Evolutionary conservation across 1,139 yeast genomes (phyloP).

Genomic region (Citeromyces hawaiiensis): DNA sequence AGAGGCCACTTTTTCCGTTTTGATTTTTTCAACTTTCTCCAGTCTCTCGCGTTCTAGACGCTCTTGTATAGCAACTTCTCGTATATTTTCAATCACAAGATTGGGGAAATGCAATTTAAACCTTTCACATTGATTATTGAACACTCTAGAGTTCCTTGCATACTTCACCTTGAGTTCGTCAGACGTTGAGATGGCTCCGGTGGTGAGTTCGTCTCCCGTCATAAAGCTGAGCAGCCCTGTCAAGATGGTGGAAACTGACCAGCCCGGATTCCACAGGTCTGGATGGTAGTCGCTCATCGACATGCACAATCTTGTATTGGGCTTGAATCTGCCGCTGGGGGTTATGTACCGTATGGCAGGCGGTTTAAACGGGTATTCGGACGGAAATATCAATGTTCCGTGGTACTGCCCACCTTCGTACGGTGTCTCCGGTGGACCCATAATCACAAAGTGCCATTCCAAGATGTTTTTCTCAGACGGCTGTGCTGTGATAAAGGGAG

Average conservation of each 20-base stretch:
- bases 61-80: constrained; percentile 7
- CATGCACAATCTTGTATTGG: constrained; percentile 69
- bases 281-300: constrained; percentile 92
- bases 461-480: constrained; percentile 72
- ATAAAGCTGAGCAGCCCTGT: constrained; percentile 79
- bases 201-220: constrained; percentile 47
- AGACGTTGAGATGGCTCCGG: constrained; percentile 47
- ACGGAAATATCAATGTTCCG: constrained; percentile 73
- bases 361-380: constrained; percentile 85
- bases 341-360: constrained; percentile 86
- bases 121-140: constrained; percentile 45
- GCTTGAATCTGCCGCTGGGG: constrained; percentile 66
- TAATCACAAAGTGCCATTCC: constrained; percentile 68
- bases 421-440: constrained; percentile 83
- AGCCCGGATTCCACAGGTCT: constrained; percentile 89
- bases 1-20: constrained; percentile 4
- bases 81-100: constrained; percentile 32
- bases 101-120: constrained; percentile 64
- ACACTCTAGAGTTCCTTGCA: constrained; percentile 44
- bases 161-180: constrained; percentile 25
- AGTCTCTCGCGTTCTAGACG: neutral
- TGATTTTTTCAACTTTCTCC: neutral
- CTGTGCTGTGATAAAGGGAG: constrained; percentile 71
- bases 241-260: constrained; percentile 82
- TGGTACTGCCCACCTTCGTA: constrained; percentile 83